Base-by-base conservation (phyloP, 2,329 filamentous ascomycete species). In the Dichotomopilus funicola region DNA sequence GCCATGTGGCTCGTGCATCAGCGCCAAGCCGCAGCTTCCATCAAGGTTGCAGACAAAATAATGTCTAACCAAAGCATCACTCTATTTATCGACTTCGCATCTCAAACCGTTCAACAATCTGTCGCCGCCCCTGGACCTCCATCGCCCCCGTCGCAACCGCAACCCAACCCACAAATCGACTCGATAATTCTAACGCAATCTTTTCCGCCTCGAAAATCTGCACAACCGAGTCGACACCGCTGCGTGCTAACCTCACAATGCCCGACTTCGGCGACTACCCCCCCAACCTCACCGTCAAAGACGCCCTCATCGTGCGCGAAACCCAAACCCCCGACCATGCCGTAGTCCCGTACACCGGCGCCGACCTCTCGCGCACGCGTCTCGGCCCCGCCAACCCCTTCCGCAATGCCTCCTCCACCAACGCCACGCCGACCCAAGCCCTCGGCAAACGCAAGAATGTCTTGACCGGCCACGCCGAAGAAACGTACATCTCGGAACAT, bases 401-500 rank as follows among this genome's bases (percentile, higher is more conserved):
- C 71, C 85, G 83, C 67, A 78, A 85, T 62, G 78, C 83, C 34
- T 71, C 77, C 63, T 6, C 50, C 11, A 12, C 34, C 12, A 5
- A 19, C 19, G 19, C 35, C 51, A 19, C 1, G 19, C 11, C 42
- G 0, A 10, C 49, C 5, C 33, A 51, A n/a, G 68, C 84, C 57
- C 13, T 27, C 6, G 33, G 12, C n/a, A 92, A 91, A 72, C 83
- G 88, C 58, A 92, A 91, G 67, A 92, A 91, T 59, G 79, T 91
- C 1, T 78, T 89, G 9, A 96, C 94, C 0, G 94, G 94, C 9
- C 87, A 82, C 65, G 94, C 94, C 1, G 82, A 94, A 63, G 92
- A 99, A 71, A 91, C 88, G 0, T 88, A 83, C 63, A 83, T 99
- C 61, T 95, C 89, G 70, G 94, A 97, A 66, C 83, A 92, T 61